Evolutionary conservation across 2,329 filamentous ascomycete species (phyloP).

Genomic region (Aphanocladium album): DNA sequence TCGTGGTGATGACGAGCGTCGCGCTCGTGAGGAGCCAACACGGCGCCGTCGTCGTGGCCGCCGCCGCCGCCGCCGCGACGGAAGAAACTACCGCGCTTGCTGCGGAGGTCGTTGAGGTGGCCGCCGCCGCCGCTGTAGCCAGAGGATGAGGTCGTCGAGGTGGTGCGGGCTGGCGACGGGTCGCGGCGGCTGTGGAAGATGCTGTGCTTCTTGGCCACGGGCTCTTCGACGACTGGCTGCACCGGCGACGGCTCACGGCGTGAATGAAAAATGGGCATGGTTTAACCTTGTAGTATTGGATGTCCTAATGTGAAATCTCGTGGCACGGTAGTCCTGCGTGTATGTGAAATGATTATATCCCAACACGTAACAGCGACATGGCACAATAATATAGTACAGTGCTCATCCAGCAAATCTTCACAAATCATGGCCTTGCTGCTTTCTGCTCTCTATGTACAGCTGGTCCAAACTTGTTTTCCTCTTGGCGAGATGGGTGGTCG

Average conservation of each 20-base stretch:
- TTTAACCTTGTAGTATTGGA: not conserved
- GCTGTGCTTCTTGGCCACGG: conserved; percentile 28
- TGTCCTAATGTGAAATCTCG: not conserved
- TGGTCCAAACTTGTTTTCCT: conserved; percentile 1
- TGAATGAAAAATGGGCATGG: conserved; percentile 30
- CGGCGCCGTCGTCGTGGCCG: conserved; percentile 4
- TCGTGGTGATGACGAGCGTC: not conserved
- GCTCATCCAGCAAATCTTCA: not conserved
- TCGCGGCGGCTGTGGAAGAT: conserved; percentile 32
- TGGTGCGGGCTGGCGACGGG: conserved; percentile 24
- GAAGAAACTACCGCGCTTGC: conserved; percentile 21
- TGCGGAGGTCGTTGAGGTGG: conserved; percentile 9
- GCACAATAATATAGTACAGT: not conserved
- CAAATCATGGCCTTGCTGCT: not conserved
- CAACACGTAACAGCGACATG: not conserved
- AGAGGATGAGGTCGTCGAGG: conserved; percentile 18
- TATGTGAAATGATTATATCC: no score
- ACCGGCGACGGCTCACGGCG: conserved; percentile 25
- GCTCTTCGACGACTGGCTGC: conserved; percentile 29
- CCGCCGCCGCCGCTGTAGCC: no score
- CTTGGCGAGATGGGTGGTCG: not conserved
- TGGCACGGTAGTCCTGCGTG: no score
- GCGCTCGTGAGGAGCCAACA: conserved; percentile 19
- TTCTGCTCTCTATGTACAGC: not conserved
- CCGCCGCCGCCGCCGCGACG: conserved; percentile 23